Evolutionary conservation across 768 basidiomycete genomes (phyloP).

Genomic region (Calocybe gangraenosa): DNA sequence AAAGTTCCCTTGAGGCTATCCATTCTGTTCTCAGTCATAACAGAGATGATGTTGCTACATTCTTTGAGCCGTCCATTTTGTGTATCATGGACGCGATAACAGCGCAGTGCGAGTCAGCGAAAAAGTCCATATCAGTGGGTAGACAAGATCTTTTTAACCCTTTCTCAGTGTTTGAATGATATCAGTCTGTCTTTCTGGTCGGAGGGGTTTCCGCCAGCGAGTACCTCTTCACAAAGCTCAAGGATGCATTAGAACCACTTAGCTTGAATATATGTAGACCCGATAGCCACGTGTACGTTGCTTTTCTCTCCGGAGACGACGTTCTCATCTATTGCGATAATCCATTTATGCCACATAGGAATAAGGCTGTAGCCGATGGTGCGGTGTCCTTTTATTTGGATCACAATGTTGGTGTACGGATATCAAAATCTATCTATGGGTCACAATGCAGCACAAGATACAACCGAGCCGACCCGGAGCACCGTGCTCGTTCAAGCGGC

Average conservation of each 20-base stretch:
- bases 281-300: slow-evolving; percentile 51
- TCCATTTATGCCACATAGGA: slow-evolving; percentile 16
- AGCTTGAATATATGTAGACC: slow-evolving; percentile 45
- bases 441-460: slow-evolving; percentile 16
- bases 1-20: not conserved
- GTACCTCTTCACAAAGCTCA: slow-evolving; percentile 45
- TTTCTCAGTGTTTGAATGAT: not conserved
- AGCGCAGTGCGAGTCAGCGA: slow-evolving; percentile 1
- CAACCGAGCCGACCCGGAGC: slow-evolving; percentile 17
- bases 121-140: slow-evolving; percentile 16
- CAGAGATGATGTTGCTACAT: slow-evolving; percentile 15
- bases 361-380: slow-evolving; percentile 30
- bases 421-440: slow-evolving; percentile 24
- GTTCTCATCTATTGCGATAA: no score
- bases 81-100: slow-evolving; percentile 15
- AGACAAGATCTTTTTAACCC: not conserved
- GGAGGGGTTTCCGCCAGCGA: slow-evolving; percentile 59
- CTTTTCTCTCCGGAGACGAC: no score
- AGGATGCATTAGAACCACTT: slow-evolving; percentile 28
- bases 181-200: slow-evolving; percentile 45
- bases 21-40: not conserved
- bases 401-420: slow-evolving; percentile 21
- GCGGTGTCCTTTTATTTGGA: slow-evolving; percentile 25
- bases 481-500: slow-evolving; percentile 11
- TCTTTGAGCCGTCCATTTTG: slow-evolving; percentile 19